phyloP scores from a whole-genome alignment of 768 basidiomycete genomes.

The Collybia mongolica region DNA sequence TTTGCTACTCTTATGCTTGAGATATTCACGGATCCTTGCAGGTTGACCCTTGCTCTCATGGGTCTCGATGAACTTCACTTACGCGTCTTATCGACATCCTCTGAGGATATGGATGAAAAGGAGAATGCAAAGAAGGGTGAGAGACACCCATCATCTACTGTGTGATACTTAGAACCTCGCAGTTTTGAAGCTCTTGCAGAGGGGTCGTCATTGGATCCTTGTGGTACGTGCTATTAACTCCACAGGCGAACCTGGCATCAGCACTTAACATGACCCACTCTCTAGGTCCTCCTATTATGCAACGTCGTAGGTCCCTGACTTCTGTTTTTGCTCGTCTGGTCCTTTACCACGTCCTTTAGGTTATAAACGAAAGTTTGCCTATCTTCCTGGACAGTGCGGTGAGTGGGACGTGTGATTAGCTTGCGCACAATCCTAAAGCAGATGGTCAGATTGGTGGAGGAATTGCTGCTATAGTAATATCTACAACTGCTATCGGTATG shows the following conservation, averaged over 20 bases:
- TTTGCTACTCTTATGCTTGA: background rate
- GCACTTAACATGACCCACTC: background rate
- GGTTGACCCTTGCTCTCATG: conserved; percentile 91
- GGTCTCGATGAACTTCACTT: conserved; percentile 91
- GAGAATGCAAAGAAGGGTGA: conserved; percentile 69
- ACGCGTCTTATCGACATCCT: conserved; percentile 79
- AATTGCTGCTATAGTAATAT: conserved; percentile 73
- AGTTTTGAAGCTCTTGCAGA: conserved; percentile 57
- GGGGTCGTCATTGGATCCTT: conserved; percentile 89
- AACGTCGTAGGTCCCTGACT: conserved; percentile 66
- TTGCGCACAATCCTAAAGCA: no score
- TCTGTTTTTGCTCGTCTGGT: no score
- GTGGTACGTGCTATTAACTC: conserved; percentile 52
- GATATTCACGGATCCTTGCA: conserved; percentile 21
- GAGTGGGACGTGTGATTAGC: conserved; percentile 19
- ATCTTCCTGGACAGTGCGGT: conserved; percentile 81
- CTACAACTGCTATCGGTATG: conserved; percentile 71
- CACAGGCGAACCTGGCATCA: no score
- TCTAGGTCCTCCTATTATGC: conserved; percentile 77
- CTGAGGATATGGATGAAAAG: conserved; percentile 69
- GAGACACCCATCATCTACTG: conserved; percentile 2
- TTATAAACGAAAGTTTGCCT: conserved; percentile 81
- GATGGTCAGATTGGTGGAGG: conserved; percentile 54
- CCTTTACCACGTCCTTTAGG: conserved; percentile 35
- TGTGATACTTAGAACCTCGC: background rate